Base-by-base conservation (phyloP, 2,329 filamentous ascomycete species). In the Plenodomus biglobosus region DNA sequence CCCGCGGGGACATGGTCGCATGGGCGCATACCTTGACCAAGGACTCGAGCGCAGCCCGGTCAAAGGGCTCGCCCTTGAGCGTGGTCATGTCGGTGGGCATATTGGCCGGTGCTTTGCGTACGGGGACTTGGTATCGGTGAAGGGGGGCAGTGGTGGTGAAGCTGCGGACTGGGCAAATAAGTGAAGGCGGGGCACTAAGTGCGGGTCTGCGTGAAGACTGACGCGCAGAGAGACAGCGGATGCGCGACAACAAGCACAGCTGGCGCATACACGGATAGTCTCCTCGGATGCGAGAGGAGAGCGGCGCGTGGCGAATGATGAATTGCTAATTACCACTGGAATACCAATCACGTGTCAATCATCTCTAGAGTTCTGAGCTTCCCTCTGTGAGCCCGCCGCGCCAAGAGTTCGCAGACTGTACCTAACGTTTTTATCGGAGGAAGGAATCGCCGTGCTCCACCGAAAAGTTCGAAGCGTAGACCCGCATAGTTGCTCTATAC, bases 11-110 rank as follows among this genome's bases (percentile, higher is more conserved):
- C 35, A 21, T 43, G n/a, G 45, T n/a, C 13, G 92, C 21, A 30
- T 18, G 39, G 36, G 10, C 39, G 73, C 91, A 88, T 59, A 92
- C 87, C 60, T 88, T 85, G 64, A 97, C 85, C 68, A 97, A 83
- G 53, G 85, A 87, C 70, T 97, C 94, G 68, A 97, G 84, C 48
- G 83, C 78, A 50, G 81, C 77, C 67, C 90, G 85, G 75, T 97
- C 91, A 64, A 99, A 86, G 75, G 89, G 85, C 79, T 96, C 86
- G 65, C 92, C 94, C 70, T 77, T 76, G 59, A 88, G 94, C 48
- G 81, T 78, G 50, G 80, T 80, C 59, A 70, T 72, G 35, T 64
- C 62, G 48, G 55, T 51, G 13, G 61, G 55, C 68, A 72, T 70
- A 44, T 16, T 54, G 52, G 55, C 59, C 40, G 38, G 41, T 40